phyloP scores from a whole-genome alignment of 2,329 filamentous ascomycete genomes.

The Fusarium compactum region DNA sequence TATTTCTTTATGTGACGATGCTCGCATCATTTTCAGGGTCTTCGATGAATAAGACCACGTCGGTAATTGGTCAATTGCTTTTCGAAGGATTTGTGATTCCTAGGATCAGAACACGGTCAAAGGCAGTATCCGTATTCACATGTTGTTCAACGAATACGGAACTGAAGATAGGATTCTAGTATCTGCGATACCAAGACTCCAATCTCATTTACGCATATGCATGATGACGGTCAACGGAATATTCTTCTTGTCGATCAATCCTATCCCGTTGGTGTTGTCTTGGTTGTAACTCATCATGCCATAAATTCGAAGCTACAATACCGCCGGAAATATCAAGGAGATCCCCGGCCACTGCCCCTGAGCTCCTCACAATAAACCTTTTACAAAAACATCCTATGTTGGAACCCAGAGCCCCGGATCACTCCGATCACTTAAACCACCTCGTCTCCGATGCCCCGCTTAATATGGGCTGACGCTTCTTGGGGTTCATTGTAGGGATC shows the following conservation, averaged over 20 bases:
- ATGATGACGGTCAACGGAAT: background rate
- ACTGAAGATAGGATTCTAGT: background rate
- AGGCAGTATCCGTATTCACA: constrained; percentile 24
- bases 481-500: constrained; percentile 7
- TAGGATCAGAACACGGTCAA: constrained; percentile 5
- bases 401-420: constrained; percentile 37
- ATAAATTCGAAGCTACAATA: constrained; percentile 1
- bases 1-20: constrained; percentile 35
- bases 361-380: constrained; percentile 6
- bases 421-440: constrained; percentile 42
- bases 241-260: background rate
- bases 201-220: background rate
- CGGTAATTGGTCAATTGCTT: constrained; percentile 43
- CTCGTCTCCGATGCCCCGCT: constrained; percentile 40
- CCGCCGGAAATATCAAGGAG: constrained; percentile 5
- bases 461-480: constrained; percentile 44
- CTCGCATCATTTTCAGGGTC: constrained; percentile 43
- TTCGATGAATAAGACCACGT: constrained; percentile 47
- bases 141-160: constrained; percentile 5
- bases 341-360: constrained; percentile 9
- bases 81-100: background rate
- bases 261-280: too few relatives aligned
- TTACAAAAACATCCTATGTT: constrained; percentile 28
- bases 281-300: background rate
- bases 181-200: background rate